phyloP scores from a whole-genome alignment of 202 grass and related monocot genomes.

The Bolboschoenoplectus hybrid region DNA sequence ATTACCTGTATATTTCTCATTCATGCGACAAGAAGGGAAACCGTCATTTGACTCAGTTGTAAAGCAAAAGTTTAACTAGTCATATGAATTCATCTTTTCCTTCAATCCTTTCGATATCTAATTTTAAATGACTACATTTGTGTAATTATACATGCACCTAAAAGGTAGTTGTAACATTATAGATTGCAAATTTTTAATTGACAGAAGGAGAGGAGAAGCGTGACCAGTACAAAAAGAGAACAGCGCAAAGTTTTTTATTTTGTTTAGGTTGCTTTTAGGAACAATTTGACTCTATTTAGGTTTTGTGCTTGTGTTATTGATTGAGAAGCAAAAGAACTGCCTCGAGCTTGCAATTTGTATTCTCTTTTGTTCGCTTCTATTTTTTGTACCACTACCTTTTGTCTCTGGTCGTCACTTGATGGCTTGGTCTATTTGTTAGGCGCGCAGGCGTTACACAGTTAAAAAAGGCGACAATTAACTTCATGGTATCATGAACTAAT shows the following conservation, averaged over 20 bases:
- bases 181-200: slow-evolving; percentile 1
- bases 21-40: neutral
- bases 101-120: slow-evolving; percentile 1
- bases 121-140: neutral
- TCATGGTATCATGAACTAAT: neutral
- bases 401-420: slow-evolving; percentile 25
- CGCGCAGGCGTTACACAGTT: neutral
- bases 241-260: neutral
- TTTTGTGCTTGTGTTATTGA: slow-evolving; percentile 31
- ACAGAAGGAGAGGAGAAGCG: neutral
- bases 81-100: neutral
- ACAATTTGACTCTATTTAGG: slow-evolving; percentile 26
- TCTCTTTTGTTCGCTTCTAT: slow-evolving; percentile 20
- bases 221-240: neutral
- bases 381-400: slow-evolving; percentile 31
- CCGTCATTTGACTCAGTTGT: slow-evolving; percentile 19
- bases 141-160: slow-evolving; percentile 16
- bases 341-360: slow-evolving; percentile 40
- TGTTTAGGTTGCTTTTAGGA: slow-evolving; percentile 24
- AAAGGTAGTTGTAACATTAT: slow-evolving; percentile 5
- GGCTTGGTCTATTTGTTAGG: slow-evolving; percentile 24
- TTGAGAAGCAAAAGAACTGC: slow-evolving; percentile 38
- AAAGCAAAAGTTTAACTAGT: slow-evolving; percentile 22
- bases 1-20: slow-evolving; percentile 35
- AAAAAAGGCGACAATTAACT: neutral